Percentiles rank a stretch among this genome's conserved stretches.
phyloP scores from a whole-genome alignment of 176 grass and related monocot species.

The Carex littledalei region DNA sequence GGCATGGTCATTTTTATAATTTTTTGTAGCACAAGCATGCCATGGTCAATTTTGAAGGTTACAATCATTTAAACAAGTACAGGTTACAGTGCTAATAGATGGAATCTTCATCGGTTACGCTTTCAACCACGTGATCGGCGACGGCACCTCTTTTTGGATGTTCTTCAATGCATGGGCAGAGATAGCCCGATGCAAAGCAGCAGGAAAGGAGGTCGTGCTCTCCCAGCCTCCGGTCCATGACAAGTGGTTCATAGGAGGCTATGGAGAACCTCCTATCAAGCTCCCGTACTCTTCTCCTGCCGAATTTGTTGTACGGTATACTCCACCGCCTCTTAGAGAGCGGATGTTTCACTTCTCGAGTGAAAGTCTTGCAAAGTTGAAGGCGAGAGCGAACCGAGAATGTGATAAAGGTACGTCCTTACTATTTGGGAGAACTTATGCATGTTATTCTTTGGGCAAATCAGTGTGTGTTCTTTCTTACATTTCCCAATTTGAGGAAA shows the following conservation, averaged over 20 bases:
- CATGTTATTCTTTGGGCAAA: not conserved
- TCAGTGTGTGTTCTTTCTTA: not conserved
- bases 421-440: not conserved
- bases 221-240: not conserved
- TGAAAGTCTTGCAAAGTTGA: constrained; percentile 18
- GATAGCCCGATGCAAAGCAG: constrained; percentile 29
- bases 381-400: constrained; percentile 33
- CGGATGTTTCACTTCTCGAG: constrained; percentile 36
- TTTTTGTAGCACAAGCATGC: not conserved
- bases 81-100: constrained; percentile 24
- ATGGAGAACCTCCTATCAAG: constrained; percentile 18
- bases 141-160: constrained; percentile 31
- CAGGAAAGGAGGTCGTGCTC: constrained; percentile 16
- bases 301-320: not conserved
- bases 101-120: constrained; percentile 20
- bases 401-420: not conserved
- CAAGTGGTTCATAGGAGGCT: constrained; percentile 35
- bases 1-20: not conserved
- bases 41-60: not conserved
- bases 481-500: not conserved
- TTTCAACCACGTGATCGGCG: constrained; percentile 37
- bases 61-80: not conserved
- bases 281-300: constrained; percentile 5
- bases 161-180: constrained; percentile 50
- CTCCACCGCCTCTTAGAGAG: not conserved